Percentiles rank a stretch among this genome's conserved stretches.
Evolutionary conservation across 2,329 filamentous ascomycete species (phyloP).

Genomic region (Helotiales sp.): DNA sequence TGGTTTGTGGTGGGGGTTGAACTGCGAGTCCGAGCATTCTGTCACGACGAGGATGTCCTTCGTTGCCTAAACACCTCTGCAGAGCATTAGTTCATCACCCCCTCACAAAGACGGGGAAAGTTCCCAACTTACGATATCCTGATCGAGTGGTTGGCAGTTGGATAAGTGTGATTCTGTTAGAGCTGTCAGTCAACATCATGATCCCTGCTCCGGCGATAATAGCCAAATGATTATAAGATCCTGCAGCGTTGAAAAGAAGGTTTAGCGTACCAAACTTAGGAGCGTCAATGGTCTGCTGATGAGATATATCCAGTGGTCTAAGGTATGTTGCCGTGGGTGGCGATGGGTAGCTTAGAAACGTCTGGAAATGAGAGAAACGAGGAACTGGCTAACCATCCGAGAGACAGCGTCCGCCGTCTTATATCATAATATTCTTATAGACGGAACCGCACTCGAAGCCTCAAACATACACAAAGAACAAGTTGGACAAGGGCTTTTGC

Average conservation of each 20-base stretch:
- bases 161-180: background rate
- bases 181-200: background rate
- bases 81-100: background rate
- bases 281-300: background rate
- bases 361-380: background rate
- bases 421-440: background rate
- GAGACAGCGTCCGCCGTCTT: conserved; percentile 5
- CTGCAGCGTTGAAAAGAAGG: background rate
- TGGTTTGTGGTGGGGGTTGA: conserved; percentile 37
- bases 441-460: background rate
- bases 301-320: background rate
- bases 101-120: background rate
- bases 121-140: conserved; percentile 10
- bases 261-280: conserved; percentile 1
- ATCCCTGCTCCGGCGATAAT: too few species aligned
- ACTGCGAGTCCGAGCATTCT: conserved; percentile 37
- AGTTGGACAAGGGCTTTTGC: conserved; percentile 4
- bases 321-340: background rate
- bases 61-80: conserved; percentile 15
- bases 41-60: conserved; percentile 13
- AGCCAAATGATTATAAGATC: background rate
- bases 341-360: background rate
- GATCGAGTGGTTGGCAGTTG: conserved; percentile 6
- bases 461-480: background rate
- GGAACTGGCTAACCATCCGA: background rate